Conservation (phyloP, 306 rosid species). For the Trifolium repens region DNA sequence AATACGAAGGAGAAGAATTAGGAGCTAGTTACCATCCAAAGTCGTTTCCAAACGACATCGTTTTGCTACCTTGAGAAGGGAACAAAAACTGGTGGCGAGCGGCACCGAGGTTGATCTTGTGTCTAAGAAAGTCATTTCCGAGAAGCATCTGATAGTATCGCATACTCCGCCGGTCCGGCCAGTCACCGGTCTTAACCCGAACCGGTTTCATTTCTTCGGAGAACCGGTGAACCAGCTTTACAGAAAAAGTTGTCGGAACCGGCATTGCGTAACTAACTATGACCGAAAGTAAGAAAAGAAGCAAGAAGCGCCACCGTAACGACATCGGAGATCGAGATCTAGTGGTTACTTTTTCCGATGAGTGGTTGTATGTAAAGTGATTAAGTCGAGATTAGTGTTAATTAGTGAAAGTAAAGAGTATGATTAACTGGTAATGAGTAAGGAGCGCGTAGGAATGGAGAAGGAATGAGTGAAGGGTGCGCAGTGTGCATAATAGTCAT, state of each 20-base stretch:
- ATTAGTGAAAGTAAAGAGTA: conserved; percentile 18
- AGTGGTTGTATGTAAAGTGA: background rate
- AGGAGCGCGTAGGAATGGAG: background rate
- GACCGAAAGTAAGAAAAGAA: conserved; percentile 24
- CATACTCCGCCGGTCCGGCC: conserved; percentile 59
- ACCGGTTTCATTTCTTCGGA: conserved; percentile 64
- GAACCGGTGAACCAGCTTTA: conserved; percentile 76
- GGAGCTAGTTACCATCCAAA: conserved; percentile 66
- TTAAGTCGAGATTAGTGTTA: conserved; percentile 22
- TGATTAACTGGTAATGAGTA: background rate
- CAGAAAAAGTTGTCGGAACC: conserved; percentile 49
- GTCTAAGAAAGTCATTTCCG: conserved; percentile 62
- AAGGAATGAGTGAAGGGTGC: conserved; percentile 33
- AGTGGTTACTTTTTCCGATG: conserved; percentile 4
- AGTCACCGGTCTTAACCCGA: conserved; percentile 29
- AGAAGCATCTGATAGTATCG: conserved; percentile 62
- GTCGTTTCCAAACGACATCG: conserved; percentile 83
- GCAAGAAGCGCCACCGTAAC: conserved; percentile 34
- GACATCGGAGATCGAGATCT: conserved; percentile 52
- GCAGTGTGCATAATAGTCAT: conserved; percentile 37
- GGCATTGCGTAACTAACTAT: conserved; percentile 46
- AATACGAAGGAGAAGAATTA: background rate
- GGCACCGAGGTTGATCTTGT: conserved; percentile 60
- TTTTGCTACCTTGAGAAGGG: conserved; percentile 74
- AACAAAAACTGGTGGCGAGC: conserved; percentile 65